Conservation (phyloP, 176 grass and related monocot species). For the Urochloa ruziziensis region DNA sequence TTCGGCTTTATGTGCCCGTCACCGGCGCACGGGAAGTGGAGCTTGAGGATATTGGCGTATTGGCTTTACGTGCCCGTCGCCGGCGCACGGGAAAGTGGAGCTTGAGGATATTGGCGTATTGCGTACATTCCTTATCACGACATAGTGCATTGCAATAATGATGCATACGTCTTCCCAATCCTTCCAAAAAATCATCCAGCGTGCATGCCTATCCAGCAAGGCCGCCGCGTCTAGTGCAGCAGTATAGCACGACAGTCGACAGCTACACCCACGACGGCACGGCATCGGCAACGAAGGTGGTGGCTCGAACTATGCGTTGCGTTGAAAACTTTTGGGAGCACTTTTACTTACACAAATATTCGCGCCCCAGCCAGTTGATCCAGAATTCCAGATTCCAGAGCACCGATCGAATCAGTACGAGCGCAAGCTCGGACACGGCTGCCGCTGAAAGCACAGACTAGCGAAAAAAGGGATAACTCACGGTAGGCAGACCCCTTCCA, state of each 20-base stretch:
- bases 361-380: not conserved
- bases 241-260: constrained; percentile 1
- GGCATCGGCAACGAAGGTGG: not conserved
- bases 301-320: not conserved
- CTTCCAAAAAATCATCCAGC: not conserved
- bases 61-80: not conserved
- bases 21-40: too few species aligned
- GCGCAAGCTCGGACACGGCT: constrained; percentile 10
- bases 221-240: not conserved
- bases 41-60: too few species aligned
- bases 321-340: not conserved
- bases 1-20: not conserved
- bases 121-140: not conserved
- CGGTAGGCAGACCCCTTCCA: not conserved
- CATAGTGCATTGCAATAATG: not conserved
- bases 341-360: not conserved
- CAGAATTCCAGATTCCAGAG: not conserved
- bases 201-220: not conserved
- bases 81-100: constrained; percentile 1
- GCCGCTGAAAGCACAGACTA: not conserved
- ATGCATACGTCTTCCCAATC: not conserved
- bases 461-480: not conserved
- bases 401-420: not conserved
- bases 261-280: constrained; percentile 17
- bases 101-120: not conserved